Evolutionary conservation across 805 yeast species (phyloP), one percentile per base, ranked within the genome.

Genomic region (Cyberlindnera maclurae): DNA sequence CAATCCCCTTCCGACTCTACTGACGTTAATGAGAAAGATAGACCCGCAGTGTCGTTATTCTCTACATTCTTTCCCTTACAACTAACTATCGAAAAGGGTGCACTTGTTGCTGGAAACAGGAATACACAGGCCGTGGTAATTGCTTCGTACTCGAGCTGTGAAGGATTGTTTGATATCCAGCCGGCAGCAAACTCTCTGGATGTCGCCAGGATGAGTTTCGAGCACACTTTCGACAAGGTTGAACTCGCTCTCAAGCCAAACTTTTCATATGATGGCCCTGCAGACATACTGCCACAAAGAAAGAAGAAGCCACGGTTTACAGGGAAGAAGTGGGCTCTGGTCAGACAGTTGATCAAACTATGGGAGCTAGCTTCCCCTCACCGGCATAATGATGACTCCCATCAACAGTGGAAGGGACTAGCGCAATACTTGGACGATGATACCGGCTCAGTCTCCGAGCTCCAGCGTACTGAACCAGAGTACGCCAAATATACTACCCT

Each of bases 401-500:
- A n/a, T n/a, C 18, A 11, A 3, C 46, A 38, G 26, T 90, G 97
- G 97, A 71, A 65, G 44, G 97, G 97, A 1, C 60, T 90, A 18
- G 65, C 75, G 12, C 70, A 93, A 28, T 90, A 89, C 55, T 54
- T 76, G n/a, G 68, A 68, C 10, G 60, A 55, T 6, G 65, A 60
- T 17, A 51, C 51, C 7, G 57, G 52, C 5, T 53, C 59, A 2
- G 44, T 50, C 6, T 51, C 68, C 41, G 67, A 63, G 20, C 57
- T 59, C 3, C 46, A 55, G 1, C 61, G 60, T 12, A 65, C 64
- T 12, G 68, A 65, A 15, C 71, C 75, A 20, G 96, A 93, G 53
- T 93, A 93, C 59, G 97, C 93, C 1, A 83, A 80, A 57, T 82
- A 74, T 45, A 75, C 93, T 7, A 73, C 75, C 34, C 58, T 93